Evolutionary conservation across 108 stramenopile genomes (phyloP), one percentile per base, ranked within the genome.

Genomic region (Chaetoceros tenuissimus): DNA sequence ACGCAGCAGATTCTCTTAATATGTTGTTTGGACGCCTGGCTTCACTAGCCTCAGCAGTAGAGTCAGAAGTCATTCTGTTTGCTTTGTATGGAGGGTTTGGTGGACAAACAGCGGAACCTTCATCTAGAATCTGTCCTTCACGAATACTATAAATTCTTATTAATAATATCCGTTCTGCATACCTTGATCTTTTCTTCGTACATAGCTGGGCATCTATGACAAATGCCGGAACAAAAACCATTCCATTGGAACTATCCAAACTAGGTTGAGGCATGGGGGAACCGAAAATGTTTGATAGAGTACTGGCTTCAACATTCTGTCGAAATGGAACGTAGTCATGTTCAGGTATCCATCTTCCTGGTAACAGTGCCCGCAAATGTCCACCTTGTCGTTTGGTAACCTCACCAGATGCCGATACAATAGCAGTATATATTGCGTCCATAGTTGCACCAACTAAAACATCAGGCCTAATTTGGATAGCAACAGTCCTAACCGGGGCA

Each of bases 391-490:
- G 77, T 27, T 76, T 73, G n/a, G 67, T 22, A 22, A 81, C 50
- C 46, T 46, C 44, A 1, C 55, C 54, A 45, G 28, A 18, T 2
- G 28, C 8, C 3, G 31, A 52, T 17, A 61, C 64, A 43, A 76
- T 62, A 2, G 69, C 63, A 48, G 67, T 58, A 59, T 66, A 57
- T 1, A 73, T 58, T 0, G 75, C 75, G 53, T 81, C 80, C 80
- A 81, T 81, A 31, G 76, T 62, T 0, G 75, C 72, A 17, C 80
- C 80, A 44, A 84, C 86, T 49, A 94, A 66, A n/a, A 94, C 85
- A 77, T 94, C 92, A 10, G 84, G 86, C 18, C 92, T 82, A 31
- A 94, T 77, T 1, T 86, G 76, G 54, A 88, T 79, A 3, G 83
- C 58, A 29, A 87, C 64, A 3, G 83, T 87, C 31, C 91, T 68